Evolutionary conservation across 306 rosid genomes (phyloP), one percentile per base, ranked within the genome.

Genomic region (Trichosanthes cucumerina): DNA sequence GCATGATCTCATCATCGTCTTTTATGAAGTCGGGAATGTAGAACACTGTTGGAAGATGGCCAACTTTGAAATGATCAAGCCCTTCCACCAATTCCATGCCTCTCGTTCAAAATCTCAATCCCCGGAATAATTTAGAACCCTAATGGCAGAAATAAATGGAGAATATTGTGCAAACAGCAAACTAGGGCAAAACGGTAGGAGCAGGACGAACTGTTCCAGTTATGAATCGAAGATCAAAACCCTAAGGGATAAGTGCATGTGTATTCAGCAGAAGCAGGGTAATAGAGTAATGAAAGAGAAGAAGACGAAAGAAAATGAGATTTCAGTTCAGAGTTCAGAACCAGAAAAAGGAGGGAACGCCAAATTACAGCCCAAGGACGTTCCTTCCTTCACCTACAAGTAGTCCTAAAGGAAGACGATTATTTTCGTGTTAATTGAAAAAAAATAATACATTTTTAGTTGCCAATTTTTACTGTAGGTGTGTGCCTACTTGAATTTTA

Each of bases 11-110:
- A 28, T 91, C 88, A 16, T 56, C 15, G 5, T 82, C 84, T 1
- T 87, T 66, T 68, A 90, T 81, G 85, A 93, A 91, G 74, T 93
- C 80, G 44, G 97, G 98, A 68, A 93, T 57, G 80, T 90, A 91
- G 23, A 82, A 77, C 21, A 93, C 12, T 76, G 93, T 90, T 21
- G 93, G 91, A 73, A 86, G 78, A 82, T 89, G 80, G 49, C 93
- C 98, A 78, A 91, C 89, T 91, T 79, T 81, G 86, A 81, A 89
- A 57, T 56, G 1, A 50, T 57, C 11, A 69, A 88, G 68, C 4
- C 73, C 76, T 33, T 81, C 80, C 76, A 63, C 77, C 81, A 43
- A 72, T 72, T 89, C 90, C 92, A 88, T 88, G 47, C 36, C 75
- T 73, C 46, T 73, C 19, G 3, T 34, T 54, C 19, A 34, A 34